phyloP scores from a whole-genome alignment of 2,329 filamentous ascomycete genomes.

The Fusarium euwallaceae region DNA sequence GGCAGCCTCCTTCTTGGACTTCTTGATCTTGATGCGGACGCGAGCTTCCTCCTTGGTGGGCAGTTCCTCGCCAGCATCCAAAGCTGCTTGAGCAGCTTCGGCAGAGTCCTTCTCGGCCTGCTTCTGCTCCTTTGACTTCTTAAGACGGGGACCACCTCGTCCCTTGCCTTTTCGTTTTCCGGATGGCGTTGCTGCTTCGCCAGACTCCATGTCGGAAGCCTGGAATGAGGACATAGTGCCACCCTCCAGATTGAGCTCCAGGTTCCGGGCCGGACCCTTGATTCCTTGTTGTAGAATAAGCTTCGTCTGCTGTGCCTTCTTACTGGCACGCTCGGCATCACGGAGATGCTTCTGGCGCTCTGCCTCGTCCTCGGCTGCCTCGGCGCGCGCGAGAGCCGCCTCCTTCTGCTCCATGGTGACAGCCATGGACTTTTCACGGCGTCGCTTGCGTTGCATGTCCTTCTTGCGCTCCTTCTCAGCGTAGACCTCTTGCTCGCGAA shows the following conservation, averaged over 20 bases:
- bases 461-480: slow-evolving; percentile 99
- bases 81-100: slow-evolving; percentile 86
- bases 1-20: slow-evolving; percentile 52
- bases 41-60: slow-evolving; percentile 69
- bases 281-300: slow-evolving; percentile 88
- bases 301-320: slow-evolving; percentile 93
- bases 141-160: slow-evolving; percentile 76
- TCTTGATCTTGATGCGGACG: slow-evolving; percentile 75
- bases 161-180: slow-evolving; percentile 59
- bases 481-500: slow-evolving; percentile 88
- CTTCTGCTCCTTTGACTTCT: slow-evolving; percentile 92
- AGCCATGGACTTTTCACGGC: slow-evolving; percentile 95
- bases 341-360: slow-evolving; percentile 85
- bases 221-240: slow-evolving; percentile 89
- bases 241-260: slow-evolving; percentile 86
- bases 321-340: slow-evolving; percentile 90
- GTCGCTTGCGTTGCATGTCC: slow-evolving; percentile 98
- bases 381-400: slow-evolving; percentile 81
- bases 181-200: slow-evolving; percentile 54
- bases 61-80: slow-evolving; percentile 83
- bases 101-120: slow-evolving; percentile 85
- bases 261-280: slow-evolving; percentile 77
- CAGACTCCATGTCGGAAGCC: slow-evolving; percentile 69
- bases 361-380: slow-evolving; percentile 82
- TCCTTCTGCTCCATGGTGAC: slow-evolving; percentile 93